These are phyloP conservation scores for Rhizopogon parksii DNA, from an alignment of 1,284 basidiomycete species.

Conservation along the genomic window DNA sequence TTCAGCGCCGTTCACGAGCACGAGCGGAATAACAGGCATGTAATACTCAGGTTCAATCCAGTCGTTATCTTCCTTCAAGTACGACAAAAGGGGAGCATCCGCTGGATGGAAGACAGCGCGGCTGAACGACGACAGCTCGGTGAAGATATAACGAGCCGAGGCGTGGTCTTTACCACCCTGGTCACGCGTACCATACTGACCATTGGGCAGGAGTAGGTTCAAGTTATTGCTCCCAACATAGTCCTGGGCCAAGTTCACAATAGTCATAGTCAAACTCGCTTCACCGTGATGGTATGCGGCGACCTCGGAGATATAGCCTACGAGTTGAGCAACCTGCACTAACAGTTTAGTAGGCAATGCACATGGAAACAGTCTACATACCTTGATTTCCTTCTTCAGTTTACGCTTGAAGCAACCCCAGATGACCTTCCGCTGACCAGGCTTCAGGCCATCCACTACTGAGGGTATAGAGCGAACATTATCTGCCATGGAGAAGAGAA, in stretches of 20 bases:
- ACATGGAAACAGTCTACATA: slow-evolving; percentile 18
- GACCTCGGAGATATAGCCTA: slow-evolving; percentile 91
- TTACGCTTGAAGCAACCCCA: slow-evolving; percentile 96
- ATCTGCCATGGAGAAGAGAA: slow-evolving; percentile 99
- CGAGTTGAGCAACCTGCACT: slow-evolving; percentile 82
- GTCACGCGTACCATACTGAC: slow-evolving; percentile 94
- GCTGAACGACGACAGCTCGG: slow-evolving; percentile 74
- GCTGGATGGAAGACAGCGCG: slow-evolving; percentile 75
- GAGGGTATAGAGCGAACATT: slow-evolving; percentile 95
- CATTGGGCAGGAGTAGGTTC: slow-evolving; percentile 84
- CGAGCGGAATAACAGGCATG: slow-evolving; percentile 83
- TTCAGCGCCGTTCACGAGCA: slow-evolving; percentile 92
- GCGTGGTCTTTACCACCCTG: slow-evolving; percentile 94
- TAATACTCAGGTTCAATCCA: slow-evolving; percentile 95
- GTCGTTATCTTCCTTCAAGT: slow-evolving; percentile 84
- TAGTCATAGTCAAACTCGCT: slow-evolving; percentile 78
- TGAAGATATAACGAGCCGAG: slow-evolving; percentile 95
- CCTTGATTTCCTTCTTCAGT: slow-evolving; percentile 89
- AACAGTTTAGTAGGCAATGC: neutral
- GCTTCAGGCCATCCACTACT: slow-evolving; percentile 92
- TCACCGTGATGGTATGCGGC: slow-evolving; percentile 98
- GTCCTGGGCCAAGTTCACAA: slow-evolving; percentile 91
- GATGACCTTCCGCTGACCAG: slow-evolving; percentile 97
- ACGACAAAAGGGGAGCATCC: slow-evolving; percentile 83
- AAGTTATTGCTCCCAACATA: slow-evolving; percentile 97